Evolutionary conservation across 2,329 filamentous ascomycete genomes (phyloP), one percentile per base, ranked within the genome.

Genomic region (Curvularia hawaiiensis): DNA sequence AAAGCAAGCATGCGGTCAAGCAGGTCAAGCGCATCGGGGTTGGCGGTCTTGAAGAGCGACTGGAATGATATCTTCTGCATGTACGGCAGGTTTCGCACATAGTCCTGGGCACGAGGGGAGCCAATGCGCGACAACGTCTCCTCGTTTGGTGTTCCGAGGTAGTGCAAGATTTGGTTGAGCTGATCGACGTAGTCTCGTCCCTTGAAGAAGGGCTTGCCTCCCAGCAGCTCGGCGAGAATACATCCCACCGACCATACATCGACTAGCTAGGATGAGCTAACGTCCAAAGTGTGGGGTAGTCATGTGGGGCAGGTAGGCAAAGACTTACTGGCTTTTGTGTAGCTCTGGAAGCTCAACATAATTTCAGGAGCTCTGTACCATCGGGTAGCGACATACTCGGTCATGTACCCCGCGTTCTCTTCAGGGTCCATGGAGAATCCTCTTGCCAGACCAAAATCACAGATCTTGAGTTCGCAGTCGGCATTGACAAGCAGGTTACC

Each of bases 341-440:
- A 99, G 82, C 92, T 97, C 80, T 98, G 94, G 86, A 99, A 99
- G 82, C 92, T 97, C 78, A 99, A 82, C 95, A 99, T 99, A 70
- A 99, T 99, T 79, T 99, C 95, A 5, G 95, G 95, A 3, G 95
- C 95, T 79, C 95, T 90, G 79, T 99, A 99, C 95, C 95, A 99
- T 81, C 95, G 86, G 51, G 95, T 99, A 50, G 95, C 95, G 54
- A 99, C 95, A 73, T 99, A 99, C 80, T 99, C 95, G 11, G 95
- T 99, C 95, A 99, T 98, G 80, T 98, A 99, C 22, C 95, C 95
- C 18, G 95, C 95, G 76, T 98, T 98, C 80, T 99, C 94, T 78
- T 99, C 92, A 1, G 95, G 95, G 67, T 98, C 94, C 72, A 97
- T 88, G 3, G 93, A 97, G 82, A 99, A 98, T 57, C 95, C 95